Base-by-base conservation (phyloP, 208 protist species). In the Wallacemonas sp. region DNA sequence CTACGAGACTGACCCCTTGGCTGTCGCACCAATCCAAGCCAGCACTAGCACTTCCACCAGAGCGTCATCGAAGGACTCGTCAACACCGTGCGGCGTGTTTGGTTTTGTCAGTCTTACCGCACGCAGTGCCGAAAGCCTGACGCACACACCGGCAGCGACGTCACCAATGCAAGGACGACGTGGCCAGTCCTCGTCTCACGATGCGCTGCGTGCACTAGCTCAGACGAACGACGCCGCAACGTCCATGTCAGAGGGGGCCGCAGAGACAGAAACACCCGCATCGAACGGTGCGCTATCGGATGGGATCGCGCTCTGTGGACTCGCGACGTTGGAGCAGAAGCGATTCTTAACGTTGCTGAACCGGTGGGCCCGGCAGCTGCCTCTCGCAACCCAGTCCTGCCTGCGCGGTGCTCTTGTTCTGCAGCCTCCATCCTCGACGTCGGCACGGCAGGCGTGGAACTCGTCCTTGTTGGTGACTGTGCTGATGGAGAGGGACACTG, bases 301-400 rank as follows among this genome's bases (percentile, higher is more conserved):
- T 27, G 51, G n/a, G 45, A 15, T 30, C 9, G 55, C 36, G 8
- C 58, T 56, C 1, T 92, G 87, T 64, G 45, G 78, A 42, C 76
- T 93, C 26, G 72, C 71, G 33, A 91, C 90, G 28, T 68, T 93
- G 26, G 86, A 96, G 79, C 87, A 94, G 66, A 76, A 89, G 58
- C 79, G 87, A 5, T 78, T 96, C 28, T 65, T 79, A 28, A 12
- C 42, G 8, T 46, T 66, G 12, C 69, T 96, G 15, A 79, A 72
- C 30, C 71, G 66, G 2, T 96, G 90, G 87, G 79, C 80, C 0
- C 58, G 71, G 0, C 54, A 66, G 8, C 77, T 93, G 15, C 73
- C 86, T 12, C 55, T 54, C 8, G 67, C 72, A 1, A 64, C 75
- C 36, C 86, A 79, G n/a, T 2, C 41, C 17, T 67, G 58, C 39